These are phyloP conservation scores for Penicillium freii DNA, from an alignment of 2,329 filamentous ascomycete genomes.

Conservation along the genomic window DNA sequence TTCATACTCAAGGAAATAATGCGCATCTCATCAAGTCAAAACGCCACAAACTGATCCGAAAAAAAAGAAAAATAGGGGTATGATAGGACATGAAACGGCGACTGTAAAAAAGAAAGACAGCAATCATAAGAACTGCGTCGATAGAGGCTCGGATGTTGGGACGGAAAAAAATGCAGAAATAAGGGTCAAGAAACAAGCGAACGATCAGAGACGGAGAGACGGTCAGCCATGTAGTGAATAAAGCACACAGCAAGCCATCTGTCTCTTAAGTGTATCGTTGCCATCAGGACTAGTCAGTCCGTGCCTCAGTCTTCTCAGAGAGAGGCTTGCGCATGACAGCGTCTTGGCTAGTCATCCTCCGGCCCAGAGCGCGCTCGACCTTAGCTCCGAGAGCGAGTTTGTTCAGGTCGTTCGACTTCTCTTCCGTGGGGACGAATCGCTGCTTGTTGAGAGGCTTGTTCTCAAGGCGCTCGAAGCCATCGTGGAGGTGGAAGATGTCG, in stretches of 20 bases:
- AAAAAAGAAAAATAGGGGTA: constrained; percentile 14
- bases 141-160: background rate
- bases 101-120: constrained; percentile 10
- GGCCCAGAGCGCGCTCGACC: constrained; percentile 79
- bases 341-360: constrained; percentile 85
- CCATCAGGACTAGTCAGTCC: constrained; percentile 18
- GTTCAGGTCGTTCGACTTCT: constrained; percentile 78
- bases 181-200: constrained; percentile 1
- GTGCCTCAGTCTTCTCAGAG: constrained; percentile 38
- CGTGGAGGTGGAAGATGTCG: constrained; percentile 73
- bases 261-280: background rate
- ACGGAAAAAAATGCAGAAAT: constrained; percentile 9
- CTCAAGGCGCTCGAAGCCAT: constrained; percentile 80
- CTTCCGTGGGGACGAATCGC: constrained; percentile 72
- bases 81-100: constrained; percentile 21
- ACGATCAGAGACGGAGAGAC: constrained; percentile 9
- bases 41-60: constrained; percentile 13
- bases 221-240: background rate
- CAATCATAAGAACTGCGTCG: constrained; percentile 10
- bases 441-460: constrained; percentile 82
- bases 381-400: constrained; percentile 88
- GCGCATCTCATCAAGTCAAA: constrained; percentile 11
- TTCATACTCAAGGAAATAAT: constrained; percentile 3
- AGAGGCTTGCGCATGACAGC: constrained; percentile 69
- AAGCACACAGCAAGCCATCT: background rate